phyloP scores from a whole-genome alignment of 331 rosid genomes.

The Erythrophleum ivorense region DNA sequence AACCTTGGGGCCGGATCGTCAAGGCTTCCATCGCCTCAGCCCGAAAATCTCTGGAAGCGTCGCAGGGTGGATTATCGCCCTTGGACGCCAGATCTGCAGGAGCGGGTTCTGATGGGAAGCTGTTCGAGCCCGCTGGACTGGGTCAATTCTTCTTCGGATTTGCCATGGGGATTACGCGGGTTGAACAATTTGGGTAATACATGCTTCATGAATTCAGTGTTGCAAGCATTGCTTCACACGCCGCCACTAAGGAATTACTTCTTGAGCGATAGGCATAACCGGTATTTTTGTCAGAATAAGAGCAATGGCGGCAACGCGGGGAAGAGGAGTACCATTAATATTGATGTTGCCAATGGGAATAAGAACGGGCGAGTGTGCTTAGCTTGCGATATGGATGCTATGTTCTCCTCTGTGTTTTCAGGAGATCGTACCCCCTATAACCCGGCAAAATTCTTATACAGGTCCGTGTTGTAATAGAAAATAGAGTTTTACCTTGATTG shows the following conservation, averaged over 20 bases:
- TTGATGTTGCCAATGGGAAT: conserved; percentile 46
- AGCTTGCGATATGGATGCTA: conserved; percentile 89
- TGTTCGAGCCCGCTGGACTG: conserved; percentile 57
- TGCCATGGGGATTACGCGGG: conserved; percentile 89
- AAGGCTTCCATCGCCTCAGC: conserved; percentile 45
- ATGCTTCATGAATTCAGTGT: conserved; percentile 94
- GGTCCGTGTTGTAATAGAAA: conserved; percentile 47
- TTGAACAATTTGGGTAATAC: conserved; percentile 90
- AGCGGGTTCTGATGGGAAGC: conserved; percentile 57
- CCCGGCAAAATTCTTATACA: conserved; percentile 87
- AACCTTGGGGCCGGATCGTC: conserved; percentile 49
- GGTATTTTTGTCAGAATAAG: conserved; percentile 76
- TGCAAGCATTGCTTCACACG: conserved; percentile 94
- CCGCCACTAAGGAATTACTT: conserved; percentile 93
- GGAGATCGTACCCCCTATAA: conserved; percentile 88
- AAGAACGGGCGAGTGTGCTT: conserved; percentile 60
- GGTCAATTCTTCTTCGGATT: conserved; percentile 38
- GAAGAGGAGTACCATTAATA: conserved; percentile 42
- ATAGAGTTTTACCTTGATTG: not conserved
- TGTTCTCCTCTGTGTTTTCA: conserved; percentile 81
- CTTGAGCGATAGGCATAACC: conserved; percentile 83
- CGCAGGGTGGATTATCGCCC: conserved; percentile 84
- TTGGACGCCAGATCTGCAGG: conserved; percentile 74
- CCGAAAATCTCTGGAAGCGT: conserved; percentile 84
- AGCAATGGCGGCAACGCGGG: conserved; percentile 43